phyloP scores from a whole-genome alignment of 1,284 basidiomycete species.

The Cryptococcus amylolentus region DNA sequence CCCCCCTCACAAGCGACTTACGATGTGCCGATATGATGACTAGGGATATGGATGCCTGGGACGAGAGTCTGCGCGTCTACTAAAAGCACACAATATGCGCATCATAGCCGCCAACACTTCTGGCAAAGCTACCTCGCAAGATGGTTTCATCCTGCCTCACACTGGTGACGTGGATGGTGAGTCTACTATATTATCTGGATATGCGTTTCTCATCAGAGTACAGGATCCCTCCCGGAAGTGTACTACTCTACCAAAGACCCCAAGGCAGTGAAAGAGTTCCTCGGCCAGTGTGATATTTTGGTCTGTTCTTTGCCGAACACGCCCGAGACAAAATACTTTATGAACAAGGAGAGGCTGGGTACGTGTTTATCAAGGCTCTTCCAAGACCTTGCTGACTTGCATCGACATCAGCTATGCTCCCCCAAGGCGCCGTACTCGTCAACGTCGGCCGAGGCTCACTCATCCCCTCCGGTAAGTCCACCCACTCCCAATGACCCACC shows the following conservation, averaged over 20 bases:
- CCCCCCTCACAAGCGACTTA: background rate
- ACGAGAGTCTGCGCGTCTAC: constrained; percentile 41
- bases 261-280: constrained; percentile 34
- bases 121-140: constrained; percentile 32
- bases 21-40: background rate
- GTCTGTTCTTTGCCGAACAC: constrained; percentile 44
- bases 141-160: constrained; percentile 43
- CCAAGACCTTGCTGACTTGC: background rate
- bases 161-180: constrained; percentile 42
- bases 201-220: background rate
- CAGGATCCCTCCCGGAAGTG: constrained; percentile 41
- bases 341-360: constrained; percentile 40
- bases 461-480: constrained; percentile 27
- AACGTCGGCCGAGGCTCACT: constrained; percentile 43
- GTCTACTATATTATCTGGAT: background rate
- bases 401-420: constrained; percentile 23
- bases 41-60: constrained; percentile 41
- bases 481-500: background rate
- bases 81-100: constrained; percentile 38
- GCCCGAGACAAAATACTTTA: constrained; percentile 31
- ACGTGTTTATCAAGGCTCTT: constrained; percentile 9
- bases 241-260: constrained; percentile 42
- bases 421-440: constrained; percentile 34
- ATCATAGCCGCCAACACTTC: constrained; percentile 47
- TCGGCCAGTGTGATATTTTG: constrained; percentile 43